Conservation (phyloP, 2,329 filamentous ascomycete species). For the Colletotrichum lindemuthianum region DNA sequence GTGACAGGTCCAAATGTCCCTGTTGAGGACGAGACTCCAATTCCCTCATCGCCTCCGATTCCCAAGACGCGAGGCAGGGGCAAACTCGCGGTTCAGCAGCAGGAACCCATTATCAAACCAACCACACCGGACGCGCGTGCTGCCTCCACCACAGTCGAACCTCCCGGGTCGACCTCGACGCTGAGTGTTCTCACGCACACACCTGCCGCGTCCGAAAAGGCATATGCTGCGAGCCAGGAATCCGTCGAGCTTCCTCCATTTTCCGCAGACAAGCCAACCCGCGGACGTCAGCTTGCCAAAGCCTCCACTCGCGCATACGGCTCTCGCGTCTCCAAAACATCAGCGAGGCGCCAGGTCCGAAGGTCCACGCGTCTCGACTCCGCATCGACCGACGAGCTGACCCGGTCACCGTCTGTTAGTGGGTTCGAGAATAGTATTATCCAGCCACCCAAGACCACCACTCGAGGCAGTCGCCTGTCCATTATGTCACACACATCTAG, state of each 20-base stretch:
- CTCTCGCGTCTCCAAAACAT: conserved; percentile 29
- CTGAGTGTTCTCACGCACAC: conserved; percentile 53
- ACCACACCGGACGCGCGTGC: neutral
- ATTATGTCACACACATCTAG: conserved; percentile 25
- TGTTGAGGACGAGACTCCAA: neutral
- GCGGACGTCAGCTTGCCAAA: conserved; percentile 17
- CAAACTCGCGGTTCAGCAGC: neutral
- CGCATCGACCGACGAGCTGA: conserved; percentile 60
- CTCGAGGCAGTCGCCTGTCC: conserved; percentile 28
- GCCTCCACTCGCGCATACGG: conserved; percentile 4
- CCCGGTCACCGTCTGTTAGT: conserved; percentile 49
- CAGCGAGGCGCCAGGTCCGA: conserved; percentile 34
- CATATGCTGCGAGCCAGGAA: conserved; percentile 48
- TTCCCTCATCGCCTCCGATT: conserved; percentile 31
- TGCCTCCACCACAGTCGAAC: neutral
- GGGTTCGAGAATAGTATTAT: conserved; percentile 51
- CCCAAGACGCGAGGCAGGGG: neutral
- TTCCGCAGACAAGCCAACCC: conserved; percentile 19
- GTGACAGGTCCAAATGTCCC: neutral
- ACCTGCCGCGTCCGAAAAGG: conserved; percentile 49
- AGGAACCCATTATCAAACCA: neutral
- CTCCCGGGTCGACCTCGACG: conserved; percentile 47
- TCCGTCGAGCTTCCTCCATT: conserved; percentile 38
- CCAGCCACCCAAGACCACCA: conserved; percentile 40
- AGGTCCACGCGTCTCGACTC: conserved; percentile 46